Conservation (phyloP, 78 protist genomes). For the Dictyostelium discoideum region dicty_2.7 NC_007090.3:2207501-2208000, state of each 20-base stretch:
- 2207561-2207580: no score
- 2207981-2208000: no score
- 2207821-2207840: no score
- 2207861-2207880: background rate
- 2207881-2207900: background rate
- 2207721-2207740: background rate
- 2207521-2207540: no score
- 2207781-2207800: background rate
- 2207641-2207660: background rate
- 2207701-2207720: background rate
- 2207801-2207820: background rate
- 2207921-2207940: background rate
- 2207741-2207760: background rate
- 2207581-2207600: background rate
- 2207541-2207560: no score
- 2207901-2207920: background rate
- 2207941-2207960: no score
- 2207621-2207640: no score
- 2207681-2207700: background rate
- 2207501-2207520: background rate
- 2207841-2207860: background rate
- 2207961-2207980: no score
- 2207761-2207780: no score
- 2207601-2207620: background rate
- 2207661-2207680: background rate